Percentiles rank a stretch among this genome's conserved stretches.
Conservation (phyloP, 2,329 filamentous ascomycete genomes). For the Rachicladosporium sp. region DNA sequence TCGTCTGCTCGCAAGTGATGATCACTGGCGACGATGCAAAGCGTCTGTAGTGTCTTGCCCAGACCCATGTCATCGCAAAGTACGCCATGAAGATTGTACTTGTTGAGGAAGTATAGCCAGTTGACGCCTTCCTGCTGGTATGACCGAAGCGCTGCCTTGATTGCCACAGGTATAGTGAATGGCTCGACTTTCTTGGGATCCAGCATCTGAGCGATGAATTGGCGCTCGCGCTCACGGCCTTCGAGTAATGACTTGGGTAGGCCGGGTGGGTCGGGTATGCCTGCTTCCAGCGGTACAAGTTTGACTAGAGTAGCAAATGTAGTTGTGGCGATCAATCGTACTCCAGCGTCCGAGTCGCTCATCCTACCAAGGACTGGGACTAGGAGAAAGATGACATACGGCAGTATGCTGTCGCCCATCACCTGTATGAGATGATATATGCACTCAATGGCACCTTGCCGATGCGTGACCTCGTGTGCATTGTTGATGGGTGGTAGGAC, state of each 20-base stretch:
- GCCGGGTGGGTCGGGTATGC: conserved; percentile 91
- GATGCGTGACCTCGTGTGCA: conserved; percentile 71
- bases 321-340: conserved; percentile 86
- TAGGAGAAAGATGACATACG: conserved; percentile 97
- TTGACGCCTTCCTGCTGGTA: conserved; percentile 99
- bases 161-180: conserved; percentile 86
- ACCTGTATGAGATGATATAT: conserved; percentile 96
- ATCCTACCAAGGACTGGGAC: conserved; percentile 93
- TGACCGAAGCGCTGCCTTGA: conserved; percentile 89
- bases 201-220: conserved; percentile 91
- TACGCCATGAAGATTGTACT: conserved; percentile 94
- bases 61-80: conserved; percentile 99
- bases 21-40: conserved; percentile 96
- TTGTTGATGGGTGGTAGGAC: conserved; percentile 89
- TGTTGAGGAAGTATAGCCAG: conserved; percentile 96
- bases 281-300: conserved; percentile 88
- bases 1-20: conserved; percentile 89
- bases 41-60: conserved; percentile 90
- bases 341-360: conserved; percentile 96
- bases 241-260: conserved; percentile 78
- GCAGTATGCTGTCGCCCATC: conserved; percentile 91
- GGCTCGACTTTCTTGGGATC: conserved; percentile 94
- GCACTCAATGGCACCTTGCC: conserved; percentile 87
- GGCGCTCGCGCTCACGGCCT: conserved; percentile 84
- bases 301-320: conserved; percentile 96